phyloP scores from a whole-genome alignment of 768 basidiomycete genomes.

The Suillus fuscotomentosus region DNA sequence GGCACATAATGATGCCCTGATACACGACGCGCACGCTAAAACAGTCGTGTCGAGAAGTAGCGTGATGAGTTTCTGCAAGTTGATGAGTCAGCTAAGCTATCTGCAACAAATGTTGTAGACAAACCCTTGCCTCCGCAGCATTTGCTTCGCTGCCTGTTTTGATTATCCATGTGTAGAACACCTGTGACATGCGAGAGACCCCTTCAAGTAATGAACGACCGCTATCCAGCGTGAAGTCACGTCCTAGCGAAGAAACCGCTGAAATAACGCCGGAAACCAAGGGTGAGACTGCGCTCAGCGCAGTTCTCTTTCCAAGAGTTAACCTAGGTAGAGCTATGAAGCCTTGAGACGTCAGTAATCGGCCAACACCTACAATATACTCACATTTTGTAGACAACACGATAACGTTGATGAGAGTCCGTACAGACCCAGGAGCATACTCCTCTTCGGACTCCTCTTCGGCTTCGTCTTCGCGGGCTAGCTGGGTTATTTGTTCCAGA shows the following conservation, averaged over 20 bases:
- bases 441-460: constrained; percentile 24
- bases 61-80: constrained; percentile 25
- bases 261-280: constrained; percentile 14
- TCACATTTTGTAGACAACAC: constrained; percentile 23
- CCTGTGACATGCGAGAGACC: constrained; percentile 16
- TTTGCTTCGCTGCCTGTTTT: neutral
- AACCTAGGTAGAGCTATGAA: constrained; percentile 24
- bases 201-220: constrained; percentile 21
- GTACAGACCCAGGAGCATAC: constrained; percentile 8
- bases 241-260: constrained; percentile 18
- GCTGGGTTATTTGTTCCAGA: constrained; percentile 30
- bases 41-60: constrained; percentile 37
- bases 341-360: neutral
- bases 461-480: constrained; percentile 12
- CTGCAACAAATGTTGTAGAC: neutral
- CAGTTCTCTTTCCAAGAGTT: constrained; percentile 22
- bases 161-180: constrained; percentile 17
- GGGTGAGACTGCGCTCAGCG: constrained; percentile 20
- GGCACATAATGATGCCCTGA: constrained; percentile 45
- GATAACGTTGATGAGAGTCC: constrained; percentile 16
- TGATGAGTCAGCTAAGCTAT: neutral
- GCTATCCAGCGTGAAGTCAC: constrained; percentile 10
- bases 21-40: constrained; percentile 33
- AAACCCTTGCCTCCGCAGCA: constrained; percentile 21
- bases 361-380: neutral